Conservation (phyloP, 2,329 filamentous ascomycete genomes). For the Trichoderma sp. region DNA sequence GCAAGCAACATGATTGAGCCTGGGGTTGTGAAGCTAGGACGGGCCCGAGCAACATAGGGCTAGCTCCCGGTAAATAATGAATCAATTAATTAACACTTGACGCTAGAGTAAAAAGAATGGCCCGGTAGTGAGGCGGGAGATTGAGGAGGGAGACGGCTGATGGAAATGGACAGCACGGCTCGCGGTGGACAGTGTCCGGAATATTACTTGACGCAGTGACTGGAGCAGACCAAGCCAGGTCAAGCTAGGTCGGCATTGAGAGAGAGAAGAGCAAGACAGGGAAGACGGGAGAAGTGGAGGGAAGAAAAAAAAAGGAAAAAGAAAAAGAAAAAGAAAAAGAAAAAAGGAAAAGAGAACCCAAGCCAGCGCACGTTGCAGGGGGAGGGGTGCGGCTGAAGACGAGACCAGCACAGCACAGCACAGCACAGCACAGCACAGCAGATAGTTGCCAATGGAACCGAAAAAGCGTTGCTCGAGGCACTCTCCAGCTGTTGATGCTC, state of each 20-base stretch:
- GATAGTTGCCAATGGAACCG: not conserved
- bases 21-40: slow-evolving; percentile 16
- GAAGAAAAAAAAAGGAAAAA: not conserved
- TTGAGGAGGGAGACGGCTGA: not conserved
- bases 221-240: not conserved
- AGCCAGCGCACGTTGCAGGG: not conserved
- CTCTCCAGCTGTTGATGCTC: not conserved
- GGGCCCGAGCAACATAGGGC: slow-evolving; percentile 17
- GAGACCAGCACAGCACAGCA: not conserved
- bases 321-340: not conserved
- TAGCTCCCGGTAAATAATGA: slow-evolving; percentile 4
- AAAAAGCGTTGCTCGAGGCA: not conserved
- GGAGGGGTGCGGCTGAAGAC: slow-evolving; percentile 5
- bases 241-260: not conserved
- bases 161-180: not conserved
- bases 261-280: not conserved
- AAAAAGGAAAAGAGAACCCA: not conserved
- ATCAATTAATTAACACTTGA: not conserved
- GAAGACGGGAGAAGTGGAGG: not conserved
- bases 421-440: too few species aligned
- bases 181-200: not conserved
- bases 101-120: not conserved
- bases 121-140: not conserved
- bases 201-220: not conserved
- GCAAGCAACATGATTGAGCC: slow-evolving; percentile 14